These are phyloP conservation scores for Fonsecaea nubica DNA, from an alignment of 2,329 filamentous ascomycete species.

Conservation along the genomic window DNA sequence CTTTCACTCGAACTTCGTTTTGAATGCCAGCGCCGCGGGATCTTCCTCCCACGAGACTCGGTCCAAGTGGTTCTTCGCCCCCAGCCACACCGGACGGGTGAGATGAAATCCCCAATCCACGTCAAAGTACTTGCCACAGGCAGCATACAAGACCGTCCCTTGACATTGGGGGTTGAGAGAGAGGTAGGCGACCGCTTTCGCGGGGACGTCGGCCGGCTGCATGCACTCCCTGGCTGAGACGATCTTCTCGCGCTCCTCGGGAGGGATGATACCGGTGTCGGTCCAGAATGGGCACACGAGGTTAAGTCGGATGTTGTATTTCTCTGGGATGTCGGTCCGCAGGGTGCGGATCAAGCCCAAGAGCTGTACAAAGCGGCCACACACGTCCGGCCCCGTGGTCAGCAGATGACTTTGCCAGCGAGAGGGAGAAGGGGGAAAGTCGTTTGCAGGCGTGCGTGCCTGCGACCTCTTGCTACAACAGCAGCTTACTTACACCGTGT, in stretches of 20 bases:
- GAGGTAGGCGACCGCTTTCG: background rate
- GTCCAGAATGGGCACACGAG: background rate
- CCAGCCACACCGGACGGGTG: slow-evolving; percentile 9
- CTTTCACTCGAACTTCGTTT: background rate
- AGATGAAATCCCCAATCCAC: background rate
- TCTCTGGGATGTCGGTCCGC: background rate
- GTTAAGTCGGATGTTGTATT: background rate
- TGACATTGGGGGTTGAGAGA: background rate
- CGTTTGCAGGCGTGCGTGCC: too few relatives aligned
- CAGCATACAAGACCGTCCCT: background rate
- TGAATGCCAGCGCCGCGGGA: background rate
- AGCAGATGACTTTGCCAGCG: background rate
- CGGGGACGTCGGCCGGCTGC: background rate
- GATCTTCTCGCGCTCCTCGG: background rate
- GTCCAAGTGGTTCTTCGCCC: slow-evolving; percentile 6
- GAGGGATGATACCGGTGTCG: background rate
- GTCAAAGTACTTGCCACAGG: background rate
- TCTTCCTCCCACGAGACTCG: slow-evolving; percentile 11
- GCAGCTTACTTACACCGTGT: background rate
- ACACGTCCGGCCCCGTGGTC: background rate
- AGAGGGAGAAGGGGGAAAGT: background rate
- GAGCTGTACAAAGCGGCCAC: background rate
- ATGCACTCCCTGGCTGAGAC: background rate
- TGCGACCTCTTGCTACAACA: background rate
- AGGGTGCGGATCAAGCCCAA: background rate